Evolutionary conservation across 2,329 filamentous ascomycete species (phyloP), one percentile per base, ranked within the genome.

Genomic region (Aspergillus eucalypticola): DNA sequence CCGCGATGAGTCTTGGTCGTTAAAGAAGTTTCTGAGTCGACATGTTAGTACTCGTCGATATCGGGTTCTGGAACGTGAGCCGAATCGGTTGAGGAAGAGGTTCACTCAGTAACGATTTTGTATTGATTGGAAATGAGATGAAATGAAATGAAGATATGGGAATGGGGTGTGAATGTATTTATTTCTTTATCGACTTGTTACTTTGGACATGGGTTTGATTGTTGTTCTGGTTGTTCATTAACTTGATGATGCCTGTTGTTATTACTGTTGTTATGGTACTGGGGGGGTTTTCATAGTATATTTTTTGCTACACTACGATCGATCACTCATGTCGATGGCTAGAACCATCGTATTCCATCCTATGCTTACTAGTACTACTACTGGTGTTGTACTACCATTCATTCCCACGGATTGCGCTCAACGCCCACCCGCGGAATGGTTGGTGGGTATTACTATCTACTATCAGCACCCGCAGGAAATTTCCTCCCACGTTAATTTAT

Each of bases 81-180:
- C 71, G 51, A 72, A 71, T 54, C 66, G 71, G 39, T 62, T 73
- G 59, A 60, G 70, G 52, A 73, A 73, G 61, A 68, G 69, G 42
- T 63, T 52, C 19, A 62, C 61, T 39, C 59, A 60, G 50, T 64
- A 60, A 54, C 27, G 27, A 27, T 27, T 25, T 23, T 23, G 21
- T 23, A 27, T 27, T 27, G 25, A 27, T 8, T 27, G 25, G 25
- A 29, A 11, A 29, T 29, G 10, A 29, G 27, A 29, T 11, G 41
- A 29, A 19, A 21, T 17, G 10, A 29, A 13, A 35, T 35, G 1
- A 46, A 32, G 29, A n/a, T 19, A 11, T 29, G 23, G 42, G 27
- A 38, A 42, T n/a, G 41, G 35, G 29, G n/a, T 13, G n/a, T 11
- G 29, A 2, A 35, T 15, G 32, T 35, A 35, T 32, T 10, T 32